Evolutionary conservation across 2,329 filamentous ascomycete genomes (phyloP), one percentile per base, ranked within the genome.

Genomic region (Talaromyces sp.): DNA sequence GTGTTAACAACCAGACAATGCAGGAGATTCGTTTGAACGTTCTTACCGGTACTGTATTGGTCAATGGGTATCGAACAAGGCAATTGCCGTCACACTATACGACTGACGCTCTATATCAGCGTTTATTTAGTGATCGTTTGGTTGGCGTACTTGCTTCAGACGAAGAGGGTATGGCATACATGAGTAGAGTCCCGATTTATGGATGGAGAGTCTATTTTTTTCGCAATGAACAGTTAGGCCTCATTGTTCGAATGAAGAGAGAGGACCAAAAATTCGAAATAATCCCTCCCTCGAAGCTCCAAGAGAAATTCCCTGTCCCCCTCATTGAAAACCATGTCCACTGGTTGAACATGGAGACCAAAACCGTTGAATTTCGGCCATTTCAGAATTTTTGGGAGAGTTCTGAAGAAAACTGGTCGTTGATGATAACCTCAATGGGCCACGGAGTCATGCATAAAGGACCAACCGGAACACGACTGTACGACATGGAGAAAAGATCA

Each of bases 311-410:
- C 8, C 76, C 75, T 13, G 59, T 62, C 0, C 53, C 64, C 0
- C 78, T 84, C 7, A 64, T 80, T 1, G 52, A 77, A 1, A 64
- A 76, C 0, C 78, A 73, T 58, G 70, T 75, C 0, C 82, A 85
- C 60, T 85, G 83, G 82, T 76, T 36, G 5, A 36, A 36, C 10
- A 11, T 36, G 0, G 32, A 36, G 13, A 36, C 33, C 5, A 36
- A 36, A 15, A 36, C 1, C 6, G 33, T 36, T 1, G 33, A 36
- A 17, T 36, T 36, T 36, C 13, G 33, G 33, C 33, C 33, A 13
- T 36, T 17, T 6, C 33, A 13, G 33, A 36, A 36, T 36, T 36
- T 36, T 17, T 36, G 33, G 33, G 33, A 36, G 33, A 36, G 33
- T 7, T 36, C 33, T 36, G 33, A 36, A 36, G 33, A 36, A 36